These are phyloP conservation scores for Mrakia blollopis DNA, from an alignment of 768 basidiomycete genomes.

Conservation along the genomic window DNA sequence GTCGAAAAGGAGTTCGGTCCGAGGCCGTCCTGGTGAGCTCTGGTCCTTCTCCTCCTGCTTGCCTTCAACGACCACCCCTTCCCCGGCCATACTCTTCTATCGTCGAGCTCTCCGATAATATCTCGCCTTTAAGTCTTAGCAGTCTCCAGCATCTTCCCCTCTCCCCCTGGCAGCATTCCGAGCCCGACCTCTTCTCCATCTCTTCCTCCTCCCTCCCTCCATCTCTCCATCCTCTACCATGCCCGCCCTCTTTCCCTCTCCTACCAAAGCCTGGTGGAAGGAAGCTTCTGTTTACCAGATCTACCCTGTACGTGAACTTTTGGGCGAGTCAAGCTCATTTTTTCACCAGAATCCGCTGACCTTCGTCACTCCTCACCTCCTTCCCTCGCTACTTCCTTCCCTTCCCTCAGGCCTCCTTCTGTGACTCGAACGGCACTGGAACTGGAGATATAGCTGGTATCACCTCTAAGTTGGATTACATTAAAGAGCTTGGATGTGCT, in stretches of 20 bases:
- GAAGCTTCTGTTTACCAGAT: conserved; percentile 11
- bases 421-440: conserved; percentile 67
- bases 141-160: no score
- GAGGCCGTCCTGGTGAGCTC: no score
- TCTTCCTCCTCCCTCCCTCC: neutral
- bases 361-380: neutral
- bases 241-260: neutral
- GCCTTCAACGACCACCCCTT: no score
- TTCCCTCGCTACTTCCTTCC: neutral
- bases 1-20: no score
- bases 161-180: neutral
- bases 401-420: conserved; percentile 52
- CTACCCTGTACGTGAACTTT: conserved; percentile 41
- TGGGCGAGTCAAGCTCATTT: neutral
- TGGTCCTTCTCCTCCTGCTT: no score
- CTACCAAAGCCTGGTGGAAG: conserved; percentile 9
- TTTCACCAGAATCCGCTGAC: neutral
- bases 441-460: conserved; percentile 68
- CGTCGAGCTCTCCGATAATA: no score
- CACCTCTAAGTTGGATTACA: conserved; percentile 59
- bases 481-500: conserved; percentile 63
- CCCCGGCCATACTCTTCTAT: no score
- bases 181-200: neutral
- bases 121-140: no score
- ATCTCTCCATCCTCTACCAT: neutral